Percentiles rank a stretch among this genome's conserved stretches.
These are phyloP conservation scores for Diospyros kaki DNA, from an alignment of 148 eudicot genomes.

Conservation along the genomic window DNA sequence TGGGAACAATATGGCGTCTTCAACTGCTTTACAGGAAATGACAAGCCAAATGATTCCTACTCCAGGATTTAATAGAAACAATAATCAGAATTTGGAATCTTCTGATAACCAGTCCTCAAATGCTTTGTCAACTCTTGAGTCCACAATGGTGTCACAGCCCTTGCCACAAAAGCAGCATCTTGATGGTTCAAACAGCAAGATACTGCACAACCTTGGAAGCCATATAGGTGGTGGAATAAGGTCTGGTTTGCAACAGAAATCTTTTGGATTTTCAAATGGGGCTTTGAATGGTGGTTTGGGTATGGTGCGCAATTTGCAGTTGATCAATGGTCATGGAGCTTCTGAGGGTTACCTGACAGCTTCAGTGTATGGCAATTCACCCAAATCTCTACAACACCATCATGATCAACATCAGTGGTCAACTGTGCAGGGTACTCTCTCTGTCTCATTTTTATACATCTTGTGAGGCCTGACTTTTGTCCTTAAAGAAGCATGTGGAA, in stretches of 20 bases:
- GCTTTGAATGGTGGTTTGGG: conserved; percentile 54
- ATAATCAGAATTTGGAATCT: conserved; percentile 47
- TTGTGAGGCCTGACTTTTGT: conserved; percentile 32
- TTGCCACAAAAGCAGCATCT: conserved; percentile 52
- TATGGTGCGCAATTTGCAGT: conserved; percentile 40
- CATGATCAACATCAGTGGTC: conserved; percentile 65
- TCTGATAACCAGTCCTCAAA: conserved; percentile 31
- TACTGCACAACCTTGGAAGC: conserved; percentile 71
- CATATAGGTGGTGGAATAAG: conserved; percentile 54
- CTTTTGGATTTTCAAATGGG: conserved; percentile 47
- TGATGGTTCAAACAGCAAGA: conserved; percentile 60
- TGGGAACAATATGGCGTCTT: conserved; percentile 44
- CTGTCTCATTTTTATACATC: neutral
- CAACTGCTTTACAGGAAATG: conserved; percentile 56
- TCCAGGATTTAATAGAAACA: conserved; percentile 65
- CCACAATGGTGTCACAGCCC: conserved; percentile 54
- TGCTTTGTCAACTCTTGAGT: conserved; percentile 48
- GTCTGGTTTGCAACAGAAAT: conserved; percentile 54
- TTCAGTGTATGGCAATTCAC: conserved; percentile 46
- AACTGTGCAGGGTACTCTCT: conserved; percentile 50
- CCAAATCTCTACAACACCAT: conserved; percentile 37
- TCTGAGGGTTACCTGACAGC: conserved; percentile 55
- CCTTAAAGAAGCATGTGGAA: conserved; percentile 34
- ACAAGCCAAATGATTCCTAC: conserved; percentile 97
- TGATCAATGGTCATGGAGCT: conserved; percentile 53